Evolutionary conservation across 805 yeast species (phyloP), one percentile per base, ranked within the genome.

Genomic region (Zygosaccharomyces pseudorouxii): DNA sequence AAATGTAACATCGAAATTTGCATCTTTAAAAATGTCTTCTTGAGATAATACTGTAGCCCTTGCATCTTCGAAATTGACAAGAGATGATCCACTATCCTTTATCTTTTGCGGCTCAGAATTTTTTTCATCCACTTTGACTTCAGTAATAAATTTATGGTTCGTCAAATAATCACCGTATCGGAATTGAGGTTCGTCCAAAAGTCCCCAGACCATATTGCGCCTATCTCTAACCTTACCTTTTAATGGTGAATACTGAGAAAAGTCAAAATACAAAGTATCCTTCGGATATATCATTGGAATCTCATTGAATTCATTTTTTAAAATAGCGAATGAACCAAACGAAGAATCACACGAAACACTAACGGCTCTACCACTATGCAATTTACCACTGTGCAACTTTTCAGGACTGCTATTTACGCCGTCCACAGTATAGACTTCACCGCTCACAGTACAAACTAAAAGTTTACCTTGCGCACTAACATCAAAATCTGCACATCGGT

Each of bases 381-480:
- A 56, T 52, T 65, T 74, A 22, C 71, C 53, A 51, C 72, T 64
- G 53, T 58, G 50, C 28, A 60, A 45, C 46, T 53, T 54, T 51
- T 61, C 54, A 47, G 60, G 51, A 5, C 49, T 27, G 19, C 29
- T 29, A 25, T 44, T 55, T 8, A 41, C 10, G 2, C 51, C 36
- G 3, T 39, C 40, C 20, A 42, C 33, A 19, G 71, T 70, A 55
- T 77, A 88, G 0, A 79, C 86, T 19, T 83, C 76, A 0, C 97
- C 97, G 42, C 81, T 80, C 18, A 71, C 64, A 0, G 93, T 84
- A 53, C 85, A 78, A 1, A 90, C 62, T 1, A 89, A 70, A 2
- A 87, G 63, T 0, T 86, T 80, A 0, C 95, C 95, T 57, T 83
- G 86, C 14, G 67, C 70, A 2, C 85, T 77, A 38, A 83, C 73